Evolutionary conservation across 106 monocot species (phyloP).

Genomic region (Allium sativum): DNA sequence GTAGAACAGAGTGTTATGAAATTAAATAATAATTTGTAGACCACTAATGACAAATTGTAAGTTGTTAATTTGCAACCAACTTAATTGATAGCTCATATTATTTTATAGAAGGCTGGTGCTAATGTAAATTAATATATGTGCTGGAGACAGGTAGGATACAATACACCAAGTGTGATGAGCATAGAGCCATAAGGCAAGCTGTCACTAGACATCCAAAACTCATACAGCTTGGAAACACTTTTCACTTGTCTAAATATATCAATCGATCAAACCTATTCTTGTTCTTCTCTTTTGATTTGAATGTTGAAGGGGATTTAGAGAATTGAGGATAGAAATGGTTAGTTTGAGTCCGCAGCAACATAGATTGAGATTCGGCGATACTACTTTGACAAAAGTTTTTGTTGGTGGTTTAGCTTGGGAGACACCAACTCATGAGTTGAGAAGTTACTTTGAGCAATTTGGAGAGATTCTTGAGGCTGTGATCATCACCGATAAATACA

Average conservation of each 20-base stretch:
- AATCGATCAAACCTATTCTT: background rate
- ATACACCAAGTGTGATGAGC: background rate
- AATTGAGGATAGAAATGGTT: conserved; percentile 7
- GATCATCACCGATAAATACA: conserved; percentile 72
- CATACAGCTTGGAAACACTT: background rate
- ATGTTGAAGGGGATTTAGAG: conserved; percentile 10
- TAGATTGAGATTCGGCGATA: conserved; percentile 81
- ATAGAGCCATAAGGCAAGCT: background rate
- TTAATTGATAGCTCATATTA: too few species aligned
- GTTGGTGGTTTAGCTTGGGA: conserved; percentile 95
- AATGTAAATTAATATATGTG: background rate
- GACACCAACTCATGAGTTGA: conserved; percentile 66
- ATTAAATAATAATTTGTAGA: too few species aligned
- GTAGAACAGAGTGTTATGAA: too few species aligned
- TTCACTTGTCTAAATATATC: background rate
- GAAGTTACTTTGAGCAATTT: conserved; percentile 63
- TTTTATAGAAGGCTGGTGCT: too few species aligned
- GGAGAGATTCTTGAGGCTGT: conserved; percentile 91
- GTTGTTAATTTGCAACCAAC: too few species aligned
- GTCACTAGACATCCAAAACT: background rate
- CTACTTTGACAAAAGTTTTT: conserved; percentile 83
- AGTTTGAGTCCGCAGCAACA: conserved; percentile 12
- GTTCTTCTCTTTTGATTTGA: background rate
- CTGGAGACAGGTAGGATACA: background rate
- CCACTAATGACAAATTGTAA: too few species aligned